Evolutionary conservation across 306 rosid species (phyloP), one percentile per base, ranked within the genome.

Genomic region (Erythrophleum fordii): DNA sequence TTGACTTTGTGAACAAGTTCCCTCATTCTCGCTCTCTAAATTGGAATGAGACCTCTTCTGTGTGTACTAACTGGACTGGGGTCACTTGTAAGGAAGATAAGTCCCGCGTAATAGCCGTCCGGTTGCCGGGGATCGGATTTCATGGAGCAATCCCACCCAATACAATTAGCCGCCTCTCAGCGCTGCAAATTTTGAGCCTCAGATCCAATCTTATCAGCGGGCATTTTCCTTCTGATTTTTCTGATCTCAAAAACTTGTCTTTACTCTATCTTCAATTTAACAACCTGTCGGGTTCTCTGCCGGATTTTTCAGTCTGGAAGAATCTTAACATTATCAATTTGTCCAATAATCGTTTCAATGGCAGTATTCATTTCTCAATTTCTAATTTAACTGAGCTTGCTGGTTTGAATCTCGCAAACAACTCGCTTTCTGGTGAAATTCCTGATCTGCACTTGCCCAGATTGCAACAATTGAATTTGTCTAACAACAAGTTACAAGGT

Each of bases 121-220:
- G 94, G 16, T 81, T 94, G 48, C 98, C 97, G 5, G 94, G 90
- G 2, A 81, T 92, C 20, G 98, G 98, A 11, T 94, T 94, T 78
- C 82, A 79, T 48, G 98, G 98, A 14, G 83, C 87, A 31, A 88
- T 94, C 71, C 98, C 98, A 1, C 61, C 87, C 20, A 79, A 89
- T 35, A 89, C 98, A 2, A 74, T 94, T 23, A 85, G 93, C 76
- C 93, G 93, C 70, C 83, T 94, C 51, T 85, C 90, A 14, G 84
- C 81, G 3, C 77, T 94, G 44, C 90, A 92, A 78, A 82, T 71
- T 8, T 79, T 94, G 76, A 92, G 94, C 37, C 92, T 94, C 83
- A 86, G 98, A 88, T 94, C 98, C 79, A 94, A 94, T 72, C 79
- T 79, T 37, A 85, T 92, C 16, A 84, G 65, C 25, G 98, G 95